Conservation (phyloP, 2,329 filamentous ascomycete genomes). For the Chaetomiaceae sp. region DNA sequence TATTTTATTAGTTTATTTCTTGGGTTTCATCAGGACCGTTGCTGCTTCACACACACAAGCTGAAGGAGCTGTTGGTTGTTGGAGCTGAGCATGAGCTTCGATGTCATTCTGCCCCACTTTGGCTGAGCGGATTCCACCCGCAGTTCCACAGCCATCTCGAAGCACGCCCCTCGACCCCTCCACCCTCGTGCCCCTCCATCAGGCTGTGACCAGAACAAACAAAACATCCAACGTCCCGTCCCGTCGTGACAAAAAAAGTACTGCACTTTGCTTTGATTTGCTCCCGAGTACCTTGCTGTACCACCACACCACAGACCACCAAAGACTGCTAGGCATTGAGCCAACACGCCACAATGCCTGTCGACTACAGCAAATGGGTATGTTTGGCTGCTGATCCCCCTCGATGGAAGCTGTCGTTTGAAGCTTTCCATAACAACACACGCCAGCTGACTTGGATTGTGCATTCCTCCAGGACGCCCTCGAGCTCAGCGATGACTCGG, state of each 20-base stretch:
- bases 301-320: not conserved
- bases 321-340: not conserved
- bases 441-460: conserved; percentile 14
- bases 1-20: no score
- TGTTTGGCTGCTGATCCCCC: conserved; percentile 19
- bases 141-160: conserved; percentile 13
- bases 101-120: conserved; percentile 20
- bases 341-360: conserved; percentile 36
- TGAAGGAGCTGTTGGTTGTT: not conserved
- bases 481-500: conserved; percentile 96
- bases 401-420: no score
- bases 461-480: conserved; percentile 73
- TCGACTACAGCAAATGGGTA: conserved; percentile 63
- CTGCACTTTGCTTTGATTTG: not conserved
- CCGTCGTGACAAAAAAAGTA: no score
- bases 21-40: no score
- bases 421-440: not conserved
- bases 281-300: no score
- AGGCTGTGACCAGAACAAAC: no score
- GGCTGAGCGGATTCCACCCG: no score
- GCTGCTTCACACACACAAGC: no score
- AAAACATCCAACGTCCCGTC: no score
- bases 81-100: not conserved
- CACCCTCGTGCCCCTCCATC: no score
- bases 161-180: no score